Percentiles rank a stretch among this genome's conserved stretches.
Evolutionary conservation across 2,329 filamentous ascomycete genomes (phyloP).

Genomic region (Colletotrichum lupini): DNA sequence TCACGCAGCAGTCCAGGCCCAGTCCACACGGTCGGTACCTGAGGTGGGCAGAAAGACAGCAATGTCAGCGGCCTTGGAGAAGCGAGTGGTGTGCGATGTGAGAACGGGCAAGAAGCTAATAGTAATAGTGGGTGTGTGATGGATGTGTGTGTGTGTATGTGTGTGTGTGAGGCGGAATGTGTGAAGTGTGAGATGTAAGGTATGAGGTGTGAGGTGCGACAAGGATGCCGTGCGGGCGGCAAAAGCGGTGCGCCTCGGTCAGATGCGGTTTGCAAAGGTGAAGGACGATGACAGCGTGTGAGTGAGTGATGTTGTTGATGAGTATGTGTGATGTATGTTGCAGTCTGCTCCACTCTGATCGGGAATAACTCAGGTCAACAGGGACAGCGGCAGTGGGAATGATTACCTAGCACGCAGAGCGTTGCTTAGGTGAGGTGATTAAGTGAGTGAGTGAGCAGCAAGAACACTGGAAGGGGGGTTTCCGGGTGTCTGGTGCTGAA

Average conservation of each 20-base stretch:
- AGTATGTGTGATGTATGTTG: not conserved
- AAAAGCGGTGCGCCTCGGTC: constrained; percentile 24
- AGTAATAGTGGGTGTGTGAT: not conserved
- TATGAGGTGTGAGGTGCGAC: not conserved
- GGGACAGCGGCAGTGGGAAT: not conserved
- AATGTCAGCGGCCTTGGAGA: constrained; percentile 3
- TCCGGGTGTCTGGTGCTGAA: not conserved
- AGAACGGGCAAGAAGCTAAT: not conserved
- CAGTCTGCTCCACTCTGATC: not conserved
- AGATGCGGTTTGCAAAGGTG: constrained; percentile 23
- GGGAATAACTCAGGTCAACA: not conserved
- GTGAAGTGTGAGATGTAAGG: not conserved
- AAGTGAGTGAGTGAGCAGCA: not conserved
- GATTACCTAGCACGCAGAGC: too few species aligned
- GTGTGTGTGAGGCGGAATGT: not conserved
- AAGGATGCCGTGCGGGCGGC: constrained; percentile 23
- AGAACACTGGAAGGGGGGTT: not conserved
- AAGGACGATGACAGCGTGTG: not conserved
- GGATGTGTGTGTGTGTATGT: too few species aligned
- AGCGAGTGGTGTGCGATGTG: not conserved
- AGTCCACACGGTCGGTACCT: constrained; percentile 30
- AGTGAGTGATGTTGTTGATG: not conserved
- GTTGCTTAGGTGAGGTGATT: not conserved
- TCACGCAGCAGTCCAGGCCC: constrained; percentile 21
- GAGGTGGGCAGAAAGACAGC: constrained; percentile 6